Evolutionary conservation across 805 yeast genomes (phyloP).

Genomic region (Nematodospora valgi): DNA sequence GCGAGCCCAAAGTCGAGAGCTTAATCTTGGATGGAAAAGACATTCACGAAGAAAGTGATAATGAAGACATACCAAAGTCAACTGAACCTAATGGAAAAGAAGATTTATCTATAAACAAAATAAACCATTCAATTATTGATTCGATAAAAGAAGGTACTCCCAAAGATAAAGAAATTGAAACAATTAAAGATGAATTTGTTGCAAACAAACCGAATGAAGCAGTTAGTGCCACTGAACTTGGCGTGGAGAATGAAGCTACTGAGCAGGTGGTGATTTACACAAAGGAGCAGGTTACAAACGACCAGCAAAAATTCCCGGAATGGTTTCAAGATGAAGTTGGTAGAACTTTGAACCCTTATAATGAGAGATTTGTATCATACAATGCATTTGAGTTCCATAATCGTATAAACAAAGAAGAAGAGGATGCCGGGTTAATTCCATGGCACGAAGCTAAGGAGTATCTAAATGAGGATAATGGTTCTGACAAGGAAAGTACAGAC

Average conservation of each 20-base stretch:
- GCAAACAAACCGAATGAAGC: constrained; percentile 1
- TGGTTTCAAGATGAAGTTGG: constrained; percentile 26
- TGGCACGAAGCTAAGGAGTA: constrained; percentile 46
- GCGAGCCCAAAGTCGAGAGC: no score
- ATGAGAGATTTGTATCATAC: constrained; percentile 7
- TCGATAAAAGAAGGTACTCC: not conserved
- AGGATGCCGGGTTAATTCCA: constrained; percentile 47
- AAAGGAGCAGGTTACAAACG: constrained; percentile 11
- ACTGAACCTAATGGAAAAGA: not conserved
- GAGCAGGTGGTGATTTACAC: constrained; percentile 17
- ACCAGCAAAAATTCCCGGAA: constrained; percentile 19
- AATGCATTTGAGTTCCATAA: constrained; percentile 1
- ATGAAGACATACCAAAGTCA: not conserved
- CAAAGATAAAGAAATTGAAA: not conserved
- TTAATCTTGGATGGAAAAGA: no score
- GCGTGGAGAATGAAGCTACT: constrained; percentile 5
- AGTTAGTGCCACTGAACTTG: constrained; percentile 6
- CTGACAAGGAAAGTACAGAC: constrained; percentile 11
- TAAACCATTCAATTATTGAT: no score
- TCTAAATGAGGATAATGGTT: constrained; percentile 13
- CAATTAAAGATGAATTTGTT: not conserved
- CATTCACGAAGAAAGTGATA: not conserved
- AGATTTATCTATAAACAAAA: not conserved
- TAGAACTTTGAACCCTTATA: constrained; percentile 9
- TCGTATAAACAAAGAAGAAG: constrained; percentile 31